Conservation (phyloP, 352 stramenopile species). For the Phytophthora fragariaefolia region DNA sequence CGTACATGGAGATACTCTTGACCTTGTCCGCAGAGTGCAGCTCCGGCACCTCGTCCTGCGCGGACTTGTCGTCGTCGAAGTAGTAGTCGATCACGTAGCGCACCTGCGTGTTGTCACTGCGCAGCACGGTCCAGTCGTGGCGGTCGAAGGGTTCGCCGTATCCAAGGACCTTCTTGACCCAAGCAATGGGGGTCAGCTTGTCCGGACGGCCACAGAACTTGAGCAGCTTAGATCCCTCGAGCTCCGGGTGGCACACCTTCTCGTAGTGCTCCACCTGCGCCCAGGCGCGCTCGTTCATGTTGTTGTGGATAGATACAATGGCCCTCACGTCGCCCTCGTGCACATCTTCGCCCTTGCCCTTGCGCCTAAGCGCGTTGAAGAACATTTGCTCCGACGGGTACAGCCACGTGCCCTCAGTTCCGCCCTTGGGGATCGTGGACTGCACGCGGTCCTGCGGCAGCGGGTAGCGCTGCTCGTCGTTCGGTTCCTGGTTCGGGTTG, state of each 20-base stretch:
- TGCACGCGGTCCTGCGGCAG: slow-evolving; percentile 94
- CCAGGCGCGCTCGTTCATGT: slow-evolving; percentile 99
- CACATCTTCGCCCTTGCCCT: slow-evolving; percentile 97
- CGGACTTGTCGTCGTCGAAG: slow-evolving; percentile 89
- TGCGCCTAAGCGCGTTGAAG: slow-evolving; percentile 98
- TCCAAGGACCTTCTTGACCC: slow-evolving; percentile 89
- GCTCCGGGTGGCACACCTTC: slow-evolving; percentile 81
- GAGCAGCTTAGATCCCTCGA: slow-evolving; percentile 90
- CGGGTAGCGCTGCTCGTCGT: slow-evolving; percentile 88
- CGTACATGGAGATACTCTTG: slow-evolving; percentile 91
- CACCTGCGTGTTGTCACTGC: slow-evolving; percentile 89
- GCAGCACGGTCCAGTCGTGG: slow-evolving; percentile 98
- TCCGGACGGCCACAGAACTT: slow-evolving; percentile 97
- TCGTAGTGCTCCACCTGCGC: slow-evolving; percentile 98
- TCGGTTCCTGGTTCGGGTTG: slow-evolving; percentile 95
- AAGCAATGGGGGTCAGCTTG: slow-evolving; percentile 96
- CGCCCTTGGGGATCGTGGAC: slow-evolving; percentile 97
- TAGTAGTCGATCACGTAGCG: slow-evolving; percentile 99
- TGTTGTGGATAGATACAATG: slow-evolving; percentile 99
- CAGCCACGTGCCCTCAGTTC: slow-evolving; percentile 95
- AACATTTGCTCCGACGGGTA: slow-evolving; percentile 99
- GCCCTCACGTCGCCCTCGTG: slow-evolving; percentile 93
- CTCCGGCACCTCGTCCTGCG: slow-evolving; percentile 79
- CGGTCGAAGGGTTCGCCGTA: slow-evolving; percentile 96
- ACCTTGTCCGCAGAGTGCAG: slow-evolving; percentile 86